Evolutionary conservation across 1,284 basidiomycete species (phyloP).

Genomic region (Erythrobasidium hasegawianum): DNA sequence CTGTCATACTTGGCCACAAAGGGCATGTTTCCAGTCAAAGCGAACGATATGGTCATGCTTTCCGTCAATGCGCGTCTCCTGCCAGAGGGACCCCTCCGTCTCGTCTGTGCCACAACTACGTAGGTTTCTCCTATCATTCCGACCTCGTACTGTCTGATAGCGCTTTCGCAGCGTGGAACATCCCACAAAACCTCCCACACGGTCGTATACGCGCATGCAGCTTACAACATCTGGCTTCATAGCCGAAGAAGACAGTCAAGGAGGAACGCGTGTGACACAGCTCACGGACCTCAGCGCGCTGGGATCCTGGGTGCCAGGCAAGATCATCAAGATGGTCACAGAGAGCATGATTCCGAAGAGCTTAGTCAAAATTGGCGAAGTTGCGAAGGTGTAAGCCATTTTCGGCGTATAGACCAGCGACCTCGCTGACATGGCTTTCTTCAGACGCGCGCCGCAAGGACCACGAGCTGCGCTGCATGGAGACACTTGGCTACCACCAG

Average conservation of each 20-base stretch:
- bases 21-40: conserved; percentile 36
- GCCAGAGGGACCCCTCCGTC: neutral
- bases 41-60: conserved; percentile 42
- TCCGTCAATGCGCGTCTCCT: conserved; percentile 39
- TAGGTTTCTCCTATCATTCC: neutral
- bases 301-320: conserved; percentile 40
- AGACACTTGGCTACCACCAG: conserved; percentile 40
- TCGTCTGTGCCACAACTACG: conserved; percentile 35
- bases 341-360: conserved; percentile 42
- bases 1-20: conserved; percentile 33
- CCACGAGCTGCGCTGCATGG: conserved; percentile 26
- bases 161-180: conserved; percentile 39
- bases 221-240: conserved; percentile 42
- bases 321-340: conserved; percentile 41
- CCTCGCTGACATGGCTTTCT: neutral
- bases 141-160: neutral
- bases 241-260: conserved; percentile 39
- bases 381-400: conserved; percentile 21
- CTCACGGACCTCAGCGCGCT: conserved; percentile 41
- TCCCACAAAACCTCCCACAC: conserved; percentile 30
- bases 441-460: conserved; percentile 3
- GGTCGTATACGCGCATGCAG: conserved; percentile 42
- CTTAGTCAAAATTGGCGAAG: conserved; percentile 40
- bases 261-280: conserved; percentile 37
- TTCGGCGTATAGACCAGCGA: no score